These are phyloP conservation scores for Phytophthora ohioensis DNA, from an alignment of 352 stramenopile genomes.

Conservation along the genomic window DNA sequence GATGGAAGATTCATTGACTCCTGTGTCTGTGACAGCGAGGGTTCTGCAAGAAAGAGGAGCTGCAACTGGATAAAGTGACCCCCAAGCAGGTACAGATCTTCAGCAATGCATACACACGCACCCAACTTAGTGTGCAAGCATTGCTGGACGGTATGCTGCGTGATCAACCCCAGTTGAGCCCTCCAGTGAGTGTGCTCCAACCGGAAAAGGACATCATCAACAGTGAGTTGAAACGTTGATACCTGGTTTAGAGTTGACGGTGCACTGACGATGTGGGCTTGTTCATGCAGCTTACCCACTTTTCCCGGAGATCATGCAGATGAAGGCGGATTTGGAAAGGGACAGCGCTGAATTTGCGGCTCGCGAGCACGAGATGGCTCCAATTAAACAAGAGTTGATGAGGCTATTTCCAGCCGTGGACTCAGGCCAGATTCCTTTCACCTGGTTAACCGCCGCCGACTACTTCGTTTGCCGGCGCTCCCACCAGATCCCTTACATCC, in stretches of 20 bases:
- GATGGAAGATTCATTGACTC: slow-evolving; percentile 23
- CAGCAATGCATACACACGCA: slow-evolving; percentile 79
- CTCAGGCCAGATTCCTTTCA: slow-evolving; percentile 51
- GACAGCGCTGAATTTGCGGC: slow-evolving; percentile 58
- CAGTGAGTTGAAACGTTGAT: slow-evolving; percentile 50
- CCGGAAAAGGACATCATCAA: slow-evolving; percentile 83
- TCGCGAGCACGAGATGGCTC: slow-evolving; percentile 64
- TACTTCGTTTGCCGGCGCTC: slow-evolving; percentile 80
- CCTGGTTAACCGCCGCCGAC: slow-evolving; percentile 74
- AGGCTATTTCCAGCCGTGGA: slow-evolving; percentile 62
- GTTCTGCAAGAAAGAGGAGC: slow-evolving; percentile 52
- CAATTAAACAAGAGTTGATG: slow-evolving; percentile 62
- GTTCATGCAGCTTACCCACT: slow-evolving; percentile 59
- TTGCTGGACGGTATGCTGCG: slow-evolving; percentile 61
- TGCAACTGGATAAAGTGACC: slow-evolving; percentile 49
- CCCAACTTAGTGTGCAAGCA: slow-evolving; percentile 80
- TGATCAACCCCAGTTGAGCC: slow-evolving; percentile 44
- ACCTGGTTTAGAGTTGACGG: not conserved
- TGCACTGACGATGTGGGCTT: slow-evolving; percentile 8
- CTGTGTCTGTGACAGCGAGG: slow-evolving; percentile 40
- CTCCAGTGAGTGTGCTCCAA: slow-evolving; percentile 64
- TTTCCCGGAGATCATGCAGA: slow-evolving; percentile 67
- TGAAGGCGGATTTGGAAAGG: slow-evolving; percentile 61
- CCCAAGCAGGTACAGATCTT: slow-evolving; percentile 61
- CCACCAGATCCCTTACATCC: slow-evolving; percentile 59